Percentiles rank a stretch among this genome's conserved stretches.
These are phyloP conservation scores for Zymoseptoria crescenta DNA, from an alignment of 2,329 filamentous ascomycete species.

Conservation along the genomic window DNA sequence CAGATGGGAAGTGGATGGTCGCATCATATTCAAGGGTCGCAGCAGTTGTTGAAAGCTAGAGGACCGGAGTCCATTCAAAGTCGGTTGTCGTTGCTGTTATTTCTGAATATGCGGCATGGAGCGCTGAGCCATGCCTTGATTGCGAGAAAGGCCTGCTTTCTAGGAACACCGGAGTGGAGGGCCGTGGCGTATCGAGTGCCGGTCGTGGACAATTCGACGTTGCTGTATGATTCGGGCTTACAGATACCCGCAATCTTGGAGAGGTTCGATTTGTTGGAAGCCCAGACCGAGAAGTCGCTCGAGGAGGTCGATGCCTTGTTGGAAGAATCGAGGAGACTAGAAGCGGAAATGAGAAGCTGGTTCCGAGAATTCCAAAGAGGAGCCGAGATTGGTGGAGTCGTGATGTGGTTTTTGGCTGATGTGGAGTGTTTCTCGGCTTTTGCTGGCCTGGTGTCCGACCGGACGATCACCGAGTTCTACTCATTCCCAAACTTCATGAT, in stretches of 20 bases:
- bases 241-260: slow-evolving; percentile 24
- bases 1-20: slow-evolving; percentile 22
- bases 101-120: slow-evolving; percentile 22
- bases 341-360: slow-evolving; percentile 19
- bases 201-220: slow-evolving; percentile 17
- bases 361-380: slow-evolving; percentile 15
- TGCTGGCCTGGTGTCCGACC: slow-evolving; percentile 15
- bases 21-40: slow-evolving; percentile 22
- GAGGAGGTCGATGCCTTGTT: slow-evolving; percentile 16
- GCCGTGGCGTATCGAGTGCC: slow-evolving; percentile 19
- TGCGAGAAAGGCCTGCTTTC: slow-evolving; percentile 21
- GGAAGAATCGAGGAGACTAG: slow-evolving; percentile 14
- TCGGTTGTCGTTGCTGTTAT: slow-evolving; percentile 22
- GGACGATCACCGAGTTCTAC: slow-evolving; percentile 21
- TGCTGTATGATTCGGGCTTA: slow-evolving; percentile 25
- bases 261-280: slow-evolving; percentile 18
- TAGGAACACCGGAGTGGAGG: slow-evolving; percentile 24
- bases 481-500: slow-evolving; percentile 24
- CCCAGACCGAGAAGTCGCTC: not conserved
- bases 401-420: slow-evolving; percentile 11
- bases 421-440: slow-evolving; percentile 24
- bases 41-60: slow-evolving; percentile 23
- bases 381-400: not conserved
- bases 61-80: slow-evolving; percentile 21
- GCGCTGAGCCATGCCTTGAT: slow-evolving; percentile 22